These are phyloP conservation scores for Alopecurus myosuroides DNA, from an alignment of 176 grass and related monocot species.

Conservation along the genomic window DNA sequence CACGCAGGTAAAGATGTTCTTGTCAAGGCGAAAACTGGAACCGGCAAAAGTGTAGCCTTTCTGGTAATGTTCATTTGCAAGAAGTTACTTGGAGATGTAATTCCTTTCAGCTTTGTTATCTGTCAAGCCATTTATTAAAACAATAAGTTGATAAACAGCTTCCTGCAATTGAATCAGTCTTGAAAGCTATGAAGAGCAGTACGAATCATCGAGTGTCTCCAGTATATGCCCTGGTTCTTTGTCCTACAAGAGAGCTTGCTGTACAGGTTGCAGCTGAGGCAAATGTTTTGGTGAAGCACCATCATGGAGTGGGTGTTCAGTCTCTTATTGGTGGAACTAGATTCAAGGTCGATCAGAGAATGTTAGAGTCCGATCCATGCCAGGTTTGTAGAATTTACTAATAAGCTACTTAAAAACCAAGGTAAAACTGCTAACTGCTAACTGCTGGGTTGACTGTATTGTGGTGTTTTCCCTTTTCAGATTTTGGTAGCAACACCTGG, in stretches of 20 bases:
- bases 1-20: slow-evolving; percentile 84
- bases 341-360: slow-evolving; percentile 90
- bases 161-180: slow-evolving; percentile 98
- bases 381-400: slow-evolving; percentile 54
- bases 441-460: slow-evolving; percentile 14
- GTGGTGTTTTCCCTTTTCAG: slow-evolving; percentile 32
- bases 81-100: slow-evolving; percentile 5
- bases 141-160: slow-evolving; percentile 73
- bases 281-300: slow-evolving; percentile 76
- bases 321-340: slow-evolving; percentile 84
- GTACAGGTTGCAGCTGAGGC: slow-evolving; percentile 89
- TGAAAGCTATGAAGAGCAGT: slow-evolving; percentile 53
- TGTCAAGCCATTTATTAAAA: slow-evolving; percentile 36
- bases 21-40: slow-evolving; percentile 93
- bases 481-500: slow-evolving; percentile 95
- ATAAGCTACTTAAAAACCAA: slow-evolving; percentile 3
- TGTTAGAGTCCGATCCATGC: slow-evolving; percentile 74
- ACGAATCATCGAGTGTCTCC: slow-evolving; percentile 70
- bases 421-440: slow-evolving; percentile 20
- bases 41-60: slow-evolving; percentile 89
- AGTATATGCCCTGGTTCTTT: slow-evolving; percentile 75
- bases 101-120: slow-evolving; percentile 11
- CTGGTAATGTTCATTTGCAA: slow-evolving; percentile 56
- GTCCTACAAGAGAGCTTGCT: slow-evolving; percentile 87
- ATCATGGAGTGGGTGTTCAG: slow-evolving; percentile 86